These are phyloP conservation scores for Penicillium aurantiogriseum DNA, from an alignment of 2,329 filamentous ascomycete genomes.

Conservation along the genomic window DNA sequence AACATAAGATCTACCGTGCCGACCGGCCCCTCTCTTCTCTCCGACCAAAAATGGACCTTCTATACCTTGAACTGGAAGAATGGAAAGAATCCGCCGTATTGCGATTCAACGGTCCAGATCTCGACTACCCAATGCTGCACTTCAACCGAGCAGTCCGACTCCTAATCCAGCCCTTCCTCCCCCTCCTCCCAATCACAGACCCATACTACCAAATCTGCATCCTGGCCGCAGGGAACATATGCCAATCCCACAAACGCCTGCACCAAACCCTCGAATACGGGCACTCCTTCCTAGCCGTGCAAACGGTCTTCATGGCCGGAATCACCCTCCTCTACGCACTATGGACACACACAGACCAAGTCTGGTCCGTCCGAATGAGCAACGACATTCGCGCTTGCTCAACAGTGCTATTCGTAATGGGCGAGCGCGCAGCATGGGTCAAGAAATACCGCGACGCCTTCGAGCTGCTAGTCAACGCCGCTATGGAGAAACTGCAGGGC, in stretches of 20 bases:
- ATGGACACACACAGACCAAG: constrained; percentile 45
- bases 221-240: constrained; percentile 38
- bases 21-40: constrained; percentile 48
- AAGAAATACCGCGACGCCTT: constrained; percentile 51
- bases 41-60: constrained; percentile 49
- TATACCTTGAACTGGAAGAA: constrained; percentile 48
- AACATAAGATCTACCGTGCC: constrained; percentile 53
- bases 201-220: constrained; percentile 48
- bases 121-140: constrained; percentile 51
- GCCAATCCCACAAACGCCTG: constrained; percentile 39
- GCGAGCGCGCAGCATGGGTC: constrained; percentile 50
- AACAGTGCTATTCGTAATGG: constrained; percentile 51
- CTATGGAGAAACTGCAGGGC: constrained; percentile 48
- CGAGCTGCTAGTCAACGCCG: constrained; percentile 48
- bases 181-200: constrained; percentile 47
- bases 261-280: constrained; percentile 42
- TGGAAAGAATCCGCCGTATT: constrained; percentile 46
- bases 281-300: constrained; percentile 41
- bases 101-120: constrained; percentile 38
- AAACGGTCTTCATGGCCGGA: constrained; percentile 41
- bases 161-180: constrained; percentile 52
- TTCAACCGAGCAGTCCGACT: constrained; percentile 53
- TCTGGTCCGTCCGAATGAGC: constrained; percentile 51
- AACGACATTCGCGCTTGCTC: constrained; percentile 53
- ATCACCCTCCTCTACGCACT: constrained; percentile 40